Evolutionary conservation across 768 basidiomycete genomes (phyloP), one percentile per base, ranked within the genome.

Genomic region (Tephrocybe rancida): DNA sequence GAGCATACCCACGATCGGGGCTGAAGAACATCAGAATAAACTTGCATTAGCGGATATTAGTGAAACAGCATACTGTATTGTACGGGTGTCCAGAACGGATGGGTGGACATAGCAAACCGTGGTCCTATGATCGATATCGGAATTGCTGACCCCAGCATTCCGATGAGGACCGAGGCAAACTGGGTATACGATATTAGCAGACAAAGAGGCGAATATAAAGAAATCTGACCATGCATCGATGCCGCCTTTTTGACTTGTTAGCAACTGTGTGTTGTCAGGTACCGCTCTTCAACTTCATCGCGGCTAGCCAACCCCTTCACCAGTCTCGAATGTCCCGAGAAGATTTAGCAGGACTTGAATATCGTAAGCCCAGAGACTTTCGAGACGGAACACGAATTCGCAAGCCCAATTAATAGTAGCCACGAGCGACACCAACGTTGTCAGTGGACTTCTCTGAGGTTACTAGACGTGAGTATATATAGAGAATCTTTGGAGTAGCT

Each of bases 1-100:
- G 2, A 94, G 74, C 93, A 94, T 95, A 6, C 93, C 91, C 7
- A 92, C 78, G 48, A 92, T 82, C 5, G 89, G 91, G 48, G 92
- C 90, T 92, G 45, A 25, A 19, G 42, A 5, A 14, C 19, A 43
- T 57, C 41, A 24, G 38, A 29, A 37, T 48, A 22, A 18, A 21
- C n/a, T n/a, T n/a, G 32, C 18, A 29, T 4, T 9, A 25, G n/a
- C 18, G 35, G 22, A 22, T 18, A 14, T 10, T 11, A 52, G 27
- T 25, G 39, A 1, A 25, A 32, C 10, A 7, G 61, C 85, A 35
- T 55, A 90, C 91, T 86, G 61, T 86, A 94, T 64, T 92, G 88
- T 32, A 85, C 83, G 0, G 93, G 91, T 22, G 74, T 80, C 93
- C 94, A 95, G 67, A 95, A 92, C 2, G 90, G 90, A 0, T 80